Evolutionary conservation across 2,329 filamentous ascomycete genomes (phyloP).

Genomic region (Cytospora schulzeri): DNA sequence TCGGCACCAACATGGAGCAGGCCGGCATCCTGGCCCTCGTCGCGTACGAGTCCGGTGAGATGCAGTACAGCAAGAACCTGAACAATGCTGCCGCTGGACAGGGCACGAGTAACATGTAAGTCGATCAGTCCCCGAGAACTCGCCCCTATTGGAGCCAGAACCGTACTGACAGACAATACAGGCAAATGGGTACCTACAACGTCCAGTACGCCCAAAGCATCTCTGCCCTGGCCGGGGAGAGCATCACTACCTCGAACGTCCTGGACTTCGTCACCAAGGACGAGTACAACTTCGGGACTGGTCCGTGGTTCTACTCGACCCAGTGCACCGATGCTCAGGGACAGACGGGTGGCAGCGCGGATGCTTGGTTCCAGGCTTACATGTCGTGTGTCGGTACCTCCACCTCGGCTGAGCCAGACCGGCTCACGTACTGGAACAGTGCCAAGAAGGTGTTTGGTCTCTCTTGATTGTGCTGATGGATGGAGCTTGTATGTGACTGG

Average conservation of each 20-base stretch:
- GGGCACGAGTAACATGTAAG: conserved; percentile 52
- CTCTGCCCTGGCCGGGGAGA: conserved; percentile 38
- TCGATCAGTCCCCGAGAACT: neutral
- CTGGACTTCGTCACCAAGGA: conserved; percentile 50
- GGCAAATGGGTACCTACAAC: conserved; percentile 45
- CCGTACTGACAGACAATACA: conserved; percentile 8
- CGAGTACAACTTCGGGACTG: conserved; percentile 56
- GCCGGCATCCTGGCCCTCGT: conserved; percentile 72
- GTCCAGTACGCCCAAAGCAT: conserved; percentile 50
- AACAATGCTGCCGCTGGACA: conserved; percentile 56
- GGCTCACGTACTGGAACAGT: conserved; percentile 44
- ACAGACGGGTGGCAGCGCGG: conserved; percentile 40
- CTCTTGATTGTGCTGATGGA: neutral
- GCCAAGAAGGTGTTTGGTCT: conserved; percentile 53
- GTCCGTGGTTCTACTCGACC: conserved; percentile 52
- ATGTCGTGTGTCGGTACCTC: conserved; percentile 50
- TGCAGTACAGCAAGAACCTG: conserved; percentile 72
- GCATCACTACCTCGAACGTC: conserved; percentile 40
- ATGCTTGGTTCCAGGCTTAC: conserved; percentile 48
- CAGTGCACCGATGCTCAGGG: conserved; percentile 44
- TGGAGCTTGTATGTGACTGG: neutral
- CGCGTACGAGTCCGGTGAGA: conserved; percentile 69
- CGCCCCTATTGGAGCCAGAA: neutral
- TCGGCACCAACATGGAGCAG: conserved; percentile 60
- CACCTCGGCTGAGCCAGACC: conserved; percentile 31